Conservation (phyloP, 345 rosid genomes). For the Leavenworthia alabamica region DNA sequence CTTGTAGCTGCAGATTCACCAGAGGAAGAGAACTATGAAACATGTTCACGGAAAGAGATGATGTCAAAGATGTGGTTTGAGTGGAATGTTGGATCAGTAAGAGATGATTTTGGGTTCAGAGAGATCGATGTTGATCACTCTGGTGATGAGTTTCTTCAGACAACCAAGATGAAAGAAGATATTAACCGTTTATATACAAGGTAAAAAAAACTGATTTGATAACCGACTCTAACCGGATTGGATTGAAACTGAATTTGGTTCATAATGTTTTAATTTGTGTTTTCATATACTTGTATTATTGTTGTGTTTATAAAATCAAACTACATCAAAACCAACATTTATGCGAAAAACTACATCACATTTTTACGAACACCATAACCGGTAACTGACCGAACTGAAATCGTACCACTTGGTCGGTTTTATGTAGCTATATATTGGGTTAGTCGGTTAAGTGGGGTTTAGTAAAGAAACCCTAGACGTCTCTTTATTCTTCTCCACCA, state of each 20-base stretch:
- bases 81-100: conserved; percentile 64
- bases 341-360: too few species aligned
- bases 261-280: too few species aligned
- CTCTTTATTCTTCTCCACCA: too few species aligned
- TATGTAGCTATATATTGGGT: not conserved
- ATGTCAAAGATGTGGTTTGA: conserved; percentile 94
- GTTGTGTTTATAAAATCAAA: too few species aligned
- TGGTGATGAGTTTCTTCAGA: conserved; percentile 53
- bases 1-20: conserved; percentile 73
- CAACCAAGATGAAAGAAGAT: conserved; percentile 40
- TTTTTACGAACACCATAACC: conserved; percentile 8
- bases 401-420: not conserved
- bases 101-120: conserved; percentile 45
- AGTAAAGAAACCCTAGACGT: conserved; percentile 12
- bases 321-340: too few species aligned
- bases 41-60: conserved; percentile 67
- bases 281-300: too few species aligned
- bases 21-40: conserved; percentile 58
- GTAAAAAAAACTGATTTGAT: conserved; percentile 26
- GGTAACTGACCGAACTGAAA: not conserved
- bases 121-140: conserved; percentile 44
- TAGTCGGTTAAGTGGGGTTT: conserved; percentile 2
- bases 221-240: not conserved
- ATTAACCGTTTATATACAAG: conserved; percentile 46
- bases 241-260: too few species aligned